Evolutionary conservation across 2,329 filamentous ascomycete genomes (phyloP).

Genomic region (Claviceps digitariae): DNA sequence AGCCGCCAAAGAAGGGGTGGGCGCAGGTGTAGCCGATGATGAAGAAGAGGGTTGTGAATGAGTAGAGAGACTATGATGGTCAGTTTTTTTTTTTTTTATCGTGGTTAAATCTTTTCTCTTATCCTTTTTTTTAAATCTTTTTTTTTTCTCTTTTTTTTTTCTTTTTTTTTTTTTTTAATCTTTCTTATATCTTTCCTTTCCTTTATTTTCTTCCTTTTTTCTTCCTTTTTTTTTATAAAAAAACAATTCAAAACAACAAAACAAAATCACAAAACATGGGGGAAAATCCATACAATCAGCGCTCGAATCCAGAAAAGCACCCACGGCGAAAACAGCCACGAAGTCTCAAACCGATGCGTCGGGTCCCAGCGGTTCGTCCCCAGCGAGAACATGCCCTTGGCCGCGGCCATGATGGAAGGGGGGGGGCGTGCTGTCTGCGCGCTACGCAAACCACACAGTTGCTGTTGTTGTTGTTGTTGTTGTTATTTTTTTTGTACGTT

Average conservation of each 20-base stretch:
- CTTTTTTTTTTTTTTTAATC: not conserved
- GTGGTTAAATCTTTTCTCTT: no score
- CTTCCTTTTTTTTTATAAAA: not conserved
- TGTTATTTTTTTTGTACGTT: no score
- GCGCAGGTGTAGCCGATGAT: slow-evolving; percentile 52
- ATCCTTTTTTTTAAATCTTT: no score
- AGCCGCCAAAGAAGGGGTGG: slow-evolving; percentile 30
- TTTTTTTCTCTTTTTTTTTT: not conserved
- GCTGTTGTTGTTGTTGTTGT: no score
- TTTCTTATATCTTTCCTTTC: not conserved
- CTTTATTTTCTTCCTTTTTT: not conserved
- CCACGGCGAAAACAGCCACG: slow-evolving; percentile 61
- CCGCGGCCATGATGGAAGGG: not conserved
- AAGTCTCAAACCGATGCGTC: slow-evolving; percentile 60
- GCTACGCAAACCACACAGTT: no score
- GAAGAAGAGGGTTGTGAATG: slow-evolving; percentile 55
- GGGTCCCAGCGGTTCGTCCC: slow-evolving; percentile 35
- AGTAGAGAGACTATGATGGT: slow-evolving; percentile 45
- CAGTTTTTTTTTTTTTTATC: no score
- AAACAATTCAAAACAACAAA: not conserved
- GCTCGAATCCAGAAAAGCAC: slow-evolving; percentile 45
- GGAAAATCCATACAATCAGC: slow-evolving; percentile 30
- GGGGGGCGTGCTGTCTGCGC: no score
- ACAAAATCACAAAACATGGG: not conserved
- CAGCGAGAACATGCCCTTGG: slow-evolving; percentile 22